Evolutionary conservation across 2,329 filamentous ascomycete species (phyloP).

Genomic region (Fusarium pseudograminearum): DNA sequence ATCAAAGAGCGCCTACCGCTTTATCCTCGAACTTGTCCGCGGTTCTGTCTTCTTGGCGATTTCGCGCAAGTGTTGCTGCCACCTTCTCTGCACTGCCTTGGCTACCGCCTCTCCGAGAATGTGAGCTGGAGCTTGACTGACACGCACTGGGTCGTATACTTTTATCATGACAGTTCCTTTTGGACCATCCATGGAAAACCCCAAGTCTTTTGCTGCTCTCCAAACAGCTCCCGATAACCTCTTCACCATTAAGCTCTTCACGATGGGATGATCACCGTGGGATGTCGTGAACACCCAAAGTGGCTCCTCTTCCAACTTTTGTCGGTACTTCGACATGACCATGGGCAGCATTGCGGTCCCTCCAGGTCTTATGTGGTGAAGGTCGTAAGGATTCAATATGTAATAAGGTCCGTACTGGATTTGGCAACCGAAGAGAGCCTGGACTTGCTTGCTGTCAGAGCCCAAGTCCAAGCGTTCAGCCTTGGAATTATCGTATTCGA

Average conservation of each 20-base stretch:
- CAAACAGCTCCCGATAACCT: constrained; percentile 48
- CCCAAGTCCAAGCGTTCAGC: constrained; percentile 27
- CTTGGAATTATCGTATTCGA: constrained; percentile 44
- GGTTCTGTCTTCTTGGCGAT: background rate
- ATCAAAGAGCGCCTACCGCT: background rate
- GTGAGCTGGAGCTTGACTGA: constrained; percentile 39
- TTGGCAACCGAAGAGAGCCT: constrained; percentile 37
- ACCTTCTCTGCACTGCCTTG: constrained; percentile 32
- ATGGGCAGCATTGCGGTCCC: constrained; percentile 50
- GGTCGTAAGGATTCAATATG: constrained; percentile 51
- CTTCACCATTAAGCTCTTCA: constrained; percentile 44
- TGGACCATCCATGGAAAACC: constrained; percentile 38
- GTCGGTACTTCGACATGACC: constrained; percentile 47
- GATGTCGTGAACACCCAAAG: constrained; percentile 51
- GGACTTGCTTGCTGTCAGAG: constrained; percentile 18
- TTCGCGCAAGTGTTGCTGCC: constrained; percentile 23
- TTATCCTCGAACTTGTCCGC: background rate
- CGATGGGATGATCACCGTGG: constrained; percentile 37
- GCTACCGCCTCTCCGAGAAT: constrained; percentile 43
- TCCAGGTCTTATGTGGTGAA: constrained; percentile 50
- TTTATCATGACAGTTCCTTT: constrained; percentile 39
- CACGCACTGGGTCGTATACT: constrained; percentile 29
- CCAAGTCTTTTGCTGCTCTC: constrained; percentile 45
- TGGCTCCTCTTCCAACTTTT: constrained; percentile 45
- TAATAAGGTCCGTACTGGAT: constrained; percentile 48